These are phyloP conservation scores for Cystobasidium sp. DNA, from an alignment of 1,284 basidiomycete species.

Conservation along the genomic window DNA sequence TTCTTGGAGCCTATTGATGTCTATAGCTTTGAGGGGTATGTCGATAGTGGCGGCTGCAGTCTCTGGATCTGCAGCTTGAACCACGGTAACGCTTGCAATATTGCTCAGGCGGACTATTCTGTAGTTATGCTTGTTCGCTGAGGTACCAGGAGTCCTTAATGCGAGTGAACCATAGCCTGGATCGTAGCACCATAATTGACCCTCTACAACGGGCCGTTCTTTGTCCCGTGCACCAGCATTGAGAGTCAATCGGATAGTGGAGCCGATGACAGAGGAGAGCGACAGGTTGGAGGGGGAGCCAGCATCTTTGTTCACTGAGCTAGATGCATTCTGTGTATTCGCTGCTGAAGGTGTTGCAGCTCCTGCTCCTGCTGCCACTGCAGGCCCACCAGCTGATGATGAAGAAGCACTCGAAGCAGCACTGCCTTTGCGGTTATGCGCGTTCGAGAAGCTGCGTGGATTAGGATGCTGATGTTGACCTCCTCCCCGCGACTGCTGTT, in stretches of 20 bases:
- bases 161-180: constrained; percentile 24
- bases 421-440: constrained; percentile 35
- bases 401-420: constrained; percentile 17
- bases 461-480: constrained; percentile 11
- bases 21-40: constrained; percentile 19
- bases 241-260: constrained; percentile 29
- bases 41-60: not conserved
- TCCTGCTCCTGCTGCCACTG: constrained; percentile 1
- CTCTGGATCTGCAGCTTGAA: constrained; percentile 5
- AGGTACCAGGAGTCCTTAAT: constrained; percentile 1
- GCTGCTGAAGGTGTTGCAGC: not conserved
- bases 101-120: constrained; percentile 28
- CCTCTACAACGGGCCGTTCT: constrained; percentile 20
- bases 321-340: not conserved
- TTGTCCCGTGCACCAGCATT: constrained; percentile 22
- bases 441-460: constrained; percentile 19
- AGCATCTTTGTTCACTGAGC: not conserved
- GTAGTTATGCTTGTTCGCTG: constrained; percentile 19
- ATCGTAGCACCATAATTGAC: constrained; percentile 40
- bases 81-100: constrained; percentile 26
- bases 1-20: constrained; percentile 24
- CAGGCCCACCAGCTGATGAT: constrained; percentile 12
- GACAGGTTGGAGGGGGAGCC: not conserved
- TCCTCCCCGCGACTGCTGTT: constrained; percentile 18
- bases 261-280: constrained; percentile 30